Conservation (phyloP, 129 eudicot genomes). For the Flaveria bidentis region DNA sequence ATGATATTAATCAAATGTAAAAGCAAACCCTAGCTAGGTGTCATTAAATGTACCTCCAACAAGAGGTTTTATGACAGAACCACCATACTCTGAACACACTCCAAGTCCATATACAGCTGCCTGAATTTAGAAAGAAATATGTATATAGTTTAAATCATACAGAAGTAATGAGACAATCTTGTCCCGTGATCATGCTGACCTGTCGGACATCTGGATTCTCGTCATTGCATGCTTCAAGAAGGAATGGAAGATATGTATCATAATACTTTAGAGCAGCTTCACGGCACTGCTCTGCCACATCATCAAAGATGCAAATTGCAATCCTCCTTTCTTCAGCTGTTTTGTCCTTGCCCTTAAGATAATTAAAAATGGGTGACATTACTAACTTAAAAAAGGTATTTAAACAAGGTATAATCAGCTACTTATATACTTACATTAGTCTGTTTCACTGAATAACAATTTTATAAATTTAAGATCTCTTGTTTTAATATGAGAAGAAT, state of each 20-base stretch:
- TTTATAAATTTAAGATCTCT: not conserved
- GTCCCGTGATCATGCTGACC: slow-evolving; percentile 42
- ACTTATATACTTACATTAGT: too few species aligned
- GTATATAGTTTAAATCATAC: slow-evolving; percentile 12
- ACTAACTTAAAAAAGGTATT: not conserved
- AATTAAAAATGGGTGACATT: not conserved
- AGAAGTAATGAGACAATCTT: not conserved
- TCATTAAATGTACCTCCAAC: slow-evolving; percentile 63
- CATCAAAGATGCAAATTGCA: slow-evolving; percentile 98
- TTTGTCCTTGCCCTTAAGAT: slow-evolving; percentile 84
- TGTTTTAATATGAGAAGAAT: not conserved
- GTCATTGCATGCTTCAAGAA: slow-evolving; percentile 97
- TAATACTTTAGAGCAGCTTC: slow-evolving; percentile 97
- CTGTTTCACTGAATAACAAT: too few species aligned
- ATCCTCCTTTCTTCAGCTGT: slow-evolving; percentile 98
- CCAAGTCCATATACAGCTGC: slow-evolving; percentile 99
- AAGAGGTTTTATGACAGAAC: slow-evolving; percentile 85
- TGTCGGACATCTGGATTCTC: slow-evolving; percentile 95
- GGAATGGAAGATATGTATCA: slow-evolving; percentile 94
- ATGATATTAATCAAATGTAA: not conserved
- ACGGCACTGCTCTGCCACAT: slow-evolving; percentile 98
- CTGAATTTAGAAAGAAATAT: slow-evolving; percentile 38
- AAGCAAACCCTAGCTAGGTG: not conserved
- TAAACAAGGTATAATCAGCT: slow-evolving; percentile 5
- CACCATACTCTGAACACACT: slow-evolving; percentile 99